A percentile compares a stretch with the other conserved stretches of the same genome.
Conservation (phyloP, 768 basidiomycete genomes). For the Suillus fuscotomentosus region DNA sequence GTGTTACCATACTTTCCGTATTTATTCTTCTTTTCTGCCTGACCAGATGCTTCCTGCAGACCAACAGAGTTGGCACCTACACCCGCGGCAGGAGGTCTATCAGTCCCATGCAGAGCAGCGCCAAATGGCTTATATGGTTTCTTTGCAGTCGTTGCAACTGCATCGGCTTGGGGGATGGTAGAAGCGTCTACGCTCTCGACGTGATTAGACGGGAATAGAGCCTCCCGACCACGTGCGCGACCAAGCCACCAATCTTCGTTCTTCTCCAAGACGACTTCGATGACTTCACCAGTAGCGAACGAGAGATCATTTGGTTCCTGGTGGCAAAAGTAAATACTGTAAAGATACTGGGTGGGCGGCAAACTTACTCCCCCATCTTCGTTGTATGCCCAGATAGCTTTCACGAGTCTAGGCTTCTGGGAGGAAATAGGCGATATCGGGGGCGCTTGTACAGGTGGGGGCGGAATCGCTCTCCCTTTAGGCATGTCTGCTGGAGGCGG, state of each 20-base stretch:
- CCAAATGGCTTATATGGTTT: slow-evolving; percentile 38
- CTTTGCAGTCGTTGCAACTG: neutral
- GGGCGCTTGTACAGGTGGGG: neutral
- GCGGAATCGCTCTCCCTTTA: slow-evolving; percentile 18
- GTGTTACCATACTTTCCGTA: slow-evolving; percentile 58
- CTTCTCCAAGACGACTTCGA: slow-evolving; percentile 77
- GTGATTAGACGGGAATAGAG: slow-evolving; percentile 76
- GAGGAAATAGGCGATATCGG: slow-evolving; percentile 4
- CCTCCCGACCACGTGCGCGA: slow-evolving; percentile 56
- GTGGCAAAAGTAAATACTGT: slow-evolving; percentile 7
- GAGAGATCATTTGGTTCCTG: slow-evolving; percentile 81
- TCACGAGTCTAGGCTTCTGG: slow-evolving; percentile 10
- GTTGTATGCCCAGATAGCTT: slow-evolving; percentile 68
- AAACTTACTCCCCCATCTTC: slow-evolving; percentile 48
- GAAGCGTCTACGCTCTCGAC: slow-evolving; percentile 53
- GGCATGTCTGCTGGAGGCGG: neutral
- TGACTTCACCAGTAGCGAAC: slow-evolving; percentile 71
- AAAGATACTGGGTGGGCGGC: neutral
- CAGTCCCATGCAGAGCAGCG: slow-evolving; percentile 33
- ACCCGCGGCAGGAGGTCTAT: slow-evolving; percentile 29
- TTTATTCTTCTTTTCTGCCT: slow-evolving; percentile 53
- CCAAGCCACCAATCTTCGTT: slow-evolving; percentile 92
- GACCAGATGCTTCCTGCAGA: slow-evolving; percentile 25
- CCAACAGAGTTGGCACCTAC: slow-evolving; percentile 29
- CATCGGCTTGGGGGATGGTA: slow-evolving; percentile 1